A percentile compares a stretch with the other conserved stretches of the same genome.
phyloP scores from a whole-genome alignment of 2,329 filamentous ascomycete species.

The Knoxdaviesia capensis region DNA sequence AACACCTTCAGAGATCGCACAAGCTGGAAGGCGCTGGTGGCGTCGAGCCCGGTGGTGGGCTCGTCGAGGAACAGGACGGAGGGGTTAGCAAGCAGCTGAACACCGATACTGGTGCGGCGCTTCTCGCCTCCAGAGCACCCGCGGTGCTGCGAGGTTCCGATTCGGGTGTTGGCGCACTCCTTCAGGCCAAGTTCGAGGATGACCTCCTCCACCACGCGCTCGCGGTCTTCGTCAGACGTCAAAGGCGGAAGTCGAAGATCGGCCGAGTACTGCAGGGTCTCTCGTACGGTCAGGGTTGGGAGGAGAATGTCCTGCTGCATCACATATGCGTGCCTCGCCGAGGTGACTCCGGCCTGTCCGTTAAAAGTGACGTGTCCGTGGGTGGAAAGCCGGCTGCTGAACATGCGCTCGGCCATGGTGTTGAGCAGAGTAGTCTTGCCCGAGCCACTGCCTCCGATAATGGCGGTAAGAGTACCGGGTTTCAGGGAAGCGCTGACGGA shows the following conservation, averaged over 20 bases:
- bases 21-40: slow-evolving; percentile 56
- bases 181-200: slow-evolving; percentile 58
- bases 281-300: slow-evolving; percentile 53
- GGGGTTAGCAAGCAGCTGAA: slow-evolving; percentile 62
- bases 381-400: slow-evolving; percentile 27
- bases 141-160: slow-evolving; percentile 50
- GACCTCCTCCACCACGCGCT: slow-evolving; percentile 50
- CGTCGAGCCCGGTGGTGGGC: slow-evolving; percentile 59
- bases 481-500: slow-evolving; percentile 43
- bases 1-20: slow-evolving; percentile 49
- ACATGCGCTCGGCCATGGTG: slow-evolving; percentile 47
- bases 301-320: slow-evolving; percentile 60
- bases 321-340: slow-evolving; percentile 45
- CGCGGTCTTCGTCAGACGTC: slow-evolving; percentile 35
- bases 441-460: slow-evolving; percentile 54
- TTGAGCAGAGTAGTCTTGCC: slow-evolving; percentile 58
- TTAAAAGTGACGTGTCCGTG: slow-evolving; percentile 43
- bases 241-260: slow-evolving; percentile 47
- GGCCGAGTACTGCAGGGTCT: slow-evolving; percentile 55
- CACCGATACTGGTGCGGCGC: slow-evolving; percentile 54
- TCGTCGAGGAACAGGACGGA: slow-evolving; percentile 63
- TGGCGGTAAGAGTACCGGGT: slow-evolving; percentile 50
- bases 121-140: slow-evolving; percentile 68
- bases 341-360: slow-evolving; percentile 27
- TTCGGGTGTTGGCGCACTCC: slow-evolving; percentile 55